Conservation (phyloP, 164 flowering plant genomes). For the Vitis rupestris region DNA sequence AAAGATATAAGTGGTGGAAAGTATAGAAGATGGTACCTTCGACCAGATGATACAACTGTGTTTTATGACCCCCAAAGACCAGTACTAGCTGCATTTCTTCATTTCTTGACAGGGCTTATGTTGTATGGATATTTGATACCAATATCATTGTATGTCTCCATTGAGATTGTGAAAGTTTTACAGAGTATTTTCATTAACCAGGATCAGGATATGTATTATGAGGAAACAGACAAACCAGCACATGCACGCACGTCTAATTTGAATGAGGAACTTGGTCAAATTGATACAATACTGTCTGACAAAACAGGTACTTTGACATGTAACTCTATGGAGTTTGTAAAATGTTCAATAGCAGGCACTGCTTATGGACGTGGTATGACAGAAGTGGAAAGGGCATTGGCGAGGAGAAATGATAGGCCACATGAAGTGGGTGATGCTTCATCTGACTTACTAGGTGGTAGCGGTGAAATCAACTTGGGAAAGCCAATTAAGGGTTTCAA, state of each 20-base stretch:
- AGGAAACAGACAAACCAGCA: slow-evolving; percentile 71
- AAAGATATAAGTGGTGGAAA: slow-evolving; percentile 45
- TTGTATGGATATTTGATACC: slow-evolving; percentile 85
- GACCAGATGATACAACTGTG: slow-evolving; percentile 58
- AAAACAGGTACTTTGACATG: slow-evolving; percentile 92
- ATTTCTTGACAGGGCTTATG: slow-evolving; percentile 85
- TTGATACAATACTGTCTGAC: slow-evolving; percentile 78
- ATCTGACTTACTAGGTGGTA: slow-evolving; percentile 17
- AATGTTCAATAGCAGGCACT: slow-evolving; percentile 78
- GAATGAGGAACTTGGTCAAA: slow-evolving; percentile 93
- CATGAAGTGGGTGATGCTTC: slow-evolving; percentile 22
- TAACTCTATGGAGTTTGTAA: slow-evolving; percentile 92
- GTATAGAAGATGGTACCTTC: slow-evolving; percentile 73
- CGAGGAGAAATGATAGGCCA: slow-evolving; percentile 27
- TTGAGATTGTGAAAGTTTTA: slow-evolving; percentile 86
- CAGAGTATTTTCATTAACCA: slow-evolving; percentile 82
- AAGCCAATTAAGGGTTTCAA: slow-evolving; percentile 72
- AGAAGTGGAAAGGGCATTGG: slow-evolving; percentile 74
- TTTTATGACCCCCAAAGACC: slow-evolving; percentile 69
- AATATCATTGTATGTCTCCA: slow-evolving; percentile 83
- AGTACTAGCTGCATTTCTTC: slow-evolving; percentile 59
- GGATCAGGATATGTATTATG: slow-evolving; percentile 76
- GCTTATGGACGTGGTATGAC: slow-evolving; percentile 78
- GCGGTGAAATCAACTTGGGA: slow-evolving; percentile 12
- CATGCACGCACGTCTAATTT: slow-evolving; percentile 84